Evolutionary conservation across 441 rosid genomes (phyloP).

Genomic region (Corymbia calophylla): DNA sequence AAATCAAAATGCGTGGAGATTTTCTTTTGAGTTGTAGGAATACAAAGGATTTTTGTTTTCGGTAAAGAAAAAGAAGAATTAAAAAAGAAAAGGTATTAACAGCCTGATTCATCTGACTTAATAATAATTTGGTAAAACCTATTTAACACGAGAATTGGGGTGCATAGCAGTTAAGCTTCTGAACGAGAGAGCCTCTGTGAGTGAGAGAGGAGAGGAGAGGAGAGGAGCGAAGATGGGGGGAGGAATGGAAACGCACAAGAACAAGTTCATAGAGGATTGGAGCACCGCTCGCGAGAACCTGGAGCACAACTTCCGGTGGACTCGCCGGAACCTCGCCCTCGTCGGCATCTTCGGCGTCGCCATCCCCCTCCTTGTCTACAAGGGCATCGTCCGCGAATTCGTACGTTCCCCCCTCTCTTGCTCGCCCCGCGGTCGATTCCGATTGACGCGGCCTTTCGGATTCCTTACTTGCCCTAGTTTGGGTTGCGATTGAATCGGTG

Average conservation of each 20-base stretch:
- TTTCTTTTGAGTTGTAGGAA: background rate
- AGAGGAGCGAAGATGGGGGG: conserved; percentile 53
- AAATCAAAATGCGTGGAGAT: background rate
- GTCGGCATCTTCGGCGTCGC: conserved; percentile 85
- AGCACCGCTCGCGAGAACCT: conserved; percentile 71
- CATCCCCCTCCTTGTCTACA: conserved; percentile 64
- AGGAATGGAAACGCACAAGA: conserved; percentile 88
- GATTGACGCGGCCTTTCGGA: background rate
- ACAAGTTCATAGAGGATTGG: conserved; percentile 87
- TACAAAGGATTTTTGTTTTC: background rate
- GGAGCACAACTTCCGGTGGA: conserved; percentile 84
- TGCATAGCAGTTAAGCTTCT: background rate
- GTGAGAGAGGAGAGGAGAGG: background rate
- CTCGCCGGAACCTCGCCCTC: conserved; percentile 79
- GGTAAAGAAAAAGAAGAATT: background rate
- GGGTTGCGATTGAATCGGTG: background rate
- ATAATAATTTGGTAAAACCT: background rate
- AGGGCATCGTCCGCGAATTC: conserved; percentile 84
- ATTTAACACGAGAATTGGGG: background rate
- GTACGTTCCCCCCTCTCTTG: conserved; percentile 22
- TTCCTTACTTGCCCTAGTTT: background rate
- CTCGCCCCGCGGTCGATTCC: background rate
- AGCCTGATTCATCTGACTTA: background rate
- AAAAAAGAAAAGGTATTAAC: background rate
- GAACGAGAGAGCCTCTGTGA: background rate